Evolutionary conservation across 306 rosid species (phyloP), one percentile per base, ranked within the genome.

Genomic region (Sechiopsis laciniata): DNA sequence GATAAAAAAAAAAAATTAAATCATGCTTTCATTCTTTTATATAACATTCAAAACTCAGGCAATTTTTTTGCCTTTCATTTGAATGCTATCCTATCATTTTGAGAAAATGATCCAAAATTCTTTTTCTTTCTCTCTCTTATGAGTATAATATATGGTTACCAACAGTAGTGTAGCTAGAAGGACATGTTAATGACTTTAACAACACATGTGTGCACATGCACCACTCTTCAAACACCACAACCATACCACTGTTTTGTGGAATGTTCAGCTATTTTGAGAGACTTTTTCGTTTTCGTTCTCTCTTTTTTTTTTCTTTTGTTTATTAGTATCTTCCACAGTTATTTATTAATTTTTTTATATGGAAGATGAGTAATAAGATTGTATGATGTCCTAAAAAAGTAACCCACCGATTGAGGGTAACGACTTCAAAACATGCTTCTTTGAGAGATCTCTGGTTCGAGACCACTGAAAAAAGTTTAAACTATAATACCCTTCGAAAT

Each of bases 121-220:
- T 63, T 2, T 32, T 8, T 60, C 10, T 52, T 6, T 52, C 56
- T 60, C 37, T 32, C 67, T 61, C 4, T 5, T 58, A 24, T 24
- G 40, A n/a, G 14, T 59, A 62, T 32, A 62, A 62, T 61, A 60
- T 60, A 56, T 58, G 4, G 8, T 22, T 22, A 22, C 6, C 0
- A 24, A 59, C 24, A 24, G 10, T 22, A 5, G 45, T 37, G 26
- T 29, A 29, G 45, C 20, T 14, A 15, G 11, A 61, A 26, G 19
- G 68, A 61, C 21, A 61, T 61, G 46, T 37, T 32, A 63, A 37
- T 6, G 72, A 19, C 17, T 66, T 66, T 19, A 13, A 19, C 12
- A 16, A 66, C 72, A 66, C 72, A 19, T 45, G 72, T 17, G 52
- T 42, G 72, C 55, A 66, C 72, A 66, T 66, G 72, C 72, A 42